Conservation (phyloP, 2,329 filamentous ascomycete genomes). For the Penicillium brasilianum region DNA sequence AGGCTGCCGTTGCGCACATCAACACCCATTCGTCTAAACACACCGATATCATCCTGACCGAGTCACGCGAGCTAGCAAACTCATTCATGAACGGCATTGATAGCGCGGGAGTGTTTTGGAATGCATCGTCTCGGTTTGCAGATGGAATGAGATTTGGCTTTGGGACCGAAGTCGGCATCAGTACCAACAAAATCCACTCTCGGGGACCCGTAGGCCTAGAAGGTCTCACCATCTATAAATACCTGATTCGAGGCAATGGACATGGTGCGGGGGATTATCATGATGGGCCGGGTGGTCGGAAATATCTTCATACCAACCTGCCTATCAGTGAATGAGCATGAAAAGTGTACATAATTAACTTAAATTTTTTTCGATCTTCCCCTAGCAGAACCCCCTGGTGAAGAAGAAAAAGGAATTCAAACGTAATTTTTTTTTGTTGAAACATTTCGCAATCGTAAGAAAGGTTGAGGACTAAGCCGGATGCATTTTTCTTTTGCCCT, state of each 20-base stretch:
- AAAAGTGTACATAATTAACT: background rate
- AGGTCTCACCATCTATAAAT: conserved; percentile 96
- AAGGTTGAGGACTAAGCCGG: conserved; percentile 36
- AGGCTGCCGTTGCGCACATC: conserved; percentile 83
- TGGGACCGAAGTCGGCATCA: conserved; percentile 97
- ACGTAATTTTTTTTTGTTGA: conserved; percentile 27
- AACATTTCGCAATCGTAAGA: conserved; percentile 34
- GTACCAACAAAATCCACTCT: conserved; percentile 97
- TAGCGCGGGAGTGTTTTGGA: conserved; percentile 94
- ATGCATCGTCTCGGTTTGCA: conserved; percentile 89
- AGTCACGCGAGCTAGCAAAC: conserved; percentile 70
- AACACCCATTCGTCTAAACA: conserved; percentile 91
- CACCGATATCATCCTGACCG: conserved; percentile 88
- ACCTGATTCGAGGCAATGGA: conserved; percentile 81
- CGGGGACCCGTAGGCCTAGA: conserved; percentile 92
- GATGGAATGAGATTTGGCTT: conserved; percentile 98
- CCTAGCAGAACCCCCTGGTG: background rate
- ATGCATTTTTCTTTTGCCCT: conserved; percentile 37
- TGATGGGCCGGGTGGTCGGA: conserved; percentile 57
- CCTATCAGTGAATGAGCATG: conserved; percentile 24
- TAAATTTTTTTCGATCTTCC: background rate
- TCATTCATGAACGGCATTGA: conserved; percentile 85
- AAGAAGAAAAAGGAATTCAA: conserved; percentile 14
- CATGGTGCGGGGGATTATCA: conserved; percentile 79
- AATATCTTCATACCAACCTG: conserved; percentile 62